Percentiles rank a stretch among this genome's conserved stretches.
phyloP scores from a whole-genome alignment of 2,329 filamentous ascomycete genomes.

The Metarhizium brunneum region DNA sequence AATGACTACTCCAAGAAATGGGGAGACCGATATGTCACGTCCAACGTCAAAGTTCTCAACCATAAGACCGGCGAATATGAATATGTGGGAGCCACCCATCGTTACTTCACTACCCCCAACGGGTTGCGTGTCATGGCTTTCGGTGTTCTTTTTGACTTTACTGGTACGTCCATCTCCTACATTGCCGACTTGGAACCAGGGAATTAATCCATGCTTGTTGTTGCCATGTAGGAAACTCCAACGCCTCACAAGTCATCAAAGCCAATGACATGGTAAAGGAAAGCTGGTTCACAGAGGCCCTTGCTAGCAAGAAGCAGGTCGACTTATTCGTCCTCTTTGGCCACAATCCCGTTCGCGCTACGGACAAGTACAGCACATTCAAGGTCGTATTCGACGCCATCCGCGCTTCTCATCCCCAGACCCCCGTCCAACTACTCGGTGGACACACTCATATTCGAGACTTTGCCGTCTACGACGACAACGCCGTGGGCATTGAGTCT shows the following conservation, averaged over 20 bases:
- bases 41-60: slow-evolving; percentile 35
- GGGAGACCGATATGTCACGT: slow-evolving; percentile 35
- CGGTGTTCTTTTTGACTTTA: slow-evolving; percentile 37
- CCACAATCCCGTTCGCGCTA: slow-evolving; percentile 48
- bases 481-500: slow-evolving; percentile 51
- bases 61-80: slow-evolving; percentile 27
- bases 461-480: slow-evolving; percentile 53
- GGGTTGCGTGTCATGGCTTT: slow-evolving; percentile 35
- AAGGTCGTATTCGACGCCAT: slow-evolving; percentile 46
- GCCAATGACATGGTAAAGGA: slow-evolving; percentile 42
- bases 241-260: slow-evolving; percentile 50
- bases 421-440: slow-evolving; percentile 56
- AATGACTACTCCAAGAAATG: slow-evolving; percentile 48
- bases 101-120: slow-evolving; percentile 33
- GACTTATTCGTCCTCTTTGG: slow-evolving; percentile 56
- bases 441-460: slow-evolving; percentile 58
- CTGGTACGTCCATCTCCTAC: slow-evolving; percentile 30
- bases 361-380: slow-evolving; percentile 33
- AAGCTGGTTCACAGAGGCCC: slow-evolving; percentile 49
- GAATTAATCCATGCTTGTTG: not conserved
- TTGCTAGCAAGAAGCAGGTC: slow-evolving; percentile 43
- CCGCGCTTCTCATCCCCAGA: slow-evolving; percentile 42
- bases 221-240: slow-evolving; percentile 39
- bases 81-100: slow-evolving; percentile 33
- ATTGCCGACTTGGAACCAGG: slow-evolving; percentile 8